Evolutionary conservation across 805 yeast genomes (phyloP).

Genomic region (Saccharomyces paradoxus): DNA sequence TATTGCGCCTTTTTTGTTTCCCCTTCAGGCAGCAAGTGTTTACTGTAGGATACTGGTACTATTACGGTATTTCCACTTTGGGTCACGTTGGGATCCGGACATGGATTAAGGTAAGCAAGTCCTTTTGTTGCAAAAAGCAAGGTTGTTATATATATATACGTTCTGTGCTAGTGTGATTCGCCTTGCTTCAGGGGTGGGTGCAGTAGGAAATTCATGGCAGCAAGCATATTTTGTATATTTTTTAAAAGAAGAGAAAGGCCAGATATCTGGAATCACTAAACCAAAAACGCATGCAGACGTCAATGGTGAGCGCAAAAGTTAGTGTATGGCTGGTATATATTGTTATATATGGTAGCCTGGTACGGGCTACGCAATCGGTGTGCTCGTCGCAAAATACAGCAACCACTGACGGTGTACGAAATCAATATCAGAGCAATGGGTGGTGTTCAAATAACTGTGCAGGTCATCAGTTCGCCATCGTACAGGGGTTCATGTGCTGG

Average conservation of each 20-base stretch:
- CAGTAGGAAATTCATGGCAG: not conserved
- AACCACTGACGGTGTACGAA: not conserved
- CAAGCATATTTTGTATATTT: not conserved
- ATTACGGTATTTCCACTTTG: not conserved
- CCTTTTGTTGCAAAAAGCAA: not conserved
- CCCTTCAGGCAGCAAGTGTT: not conserved
- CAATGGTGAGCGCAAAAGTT: not conserved
- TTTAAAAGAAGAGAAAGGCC: not conserved
- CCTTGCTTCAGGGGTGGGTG: not conserved
- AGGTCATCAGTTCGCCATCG: constrained; percentile 20
- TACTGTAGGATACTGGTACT: not conserved
- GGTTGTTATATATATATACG: not conserved
- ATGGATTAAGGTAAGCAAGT: not conserved
- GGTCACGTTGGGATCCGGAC: not conserved
- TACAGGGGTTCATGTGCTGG: constrained; percentile 24
- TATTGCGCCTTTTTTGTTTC: not conserved
- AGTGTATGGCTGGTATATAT: not conserved
- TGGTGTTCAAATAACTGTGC: constrained; percentile 16
- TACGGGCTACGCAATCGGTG: constrained; percentile 4
- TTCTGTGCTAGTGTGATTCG: not conserved
- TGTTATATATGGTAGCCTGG: not conserved
- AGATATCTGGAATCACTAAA: not conserved
- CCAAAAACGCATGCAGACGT: not conserved
- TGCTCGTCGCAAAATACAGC: constrained; percentile 13
- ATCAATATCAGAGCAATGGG: constrained; percentile 6